Evolutionary conservation across 306 rosid genomes (phyloP).

Genomic region (Notholithocarpus densiflorus): DNA sequence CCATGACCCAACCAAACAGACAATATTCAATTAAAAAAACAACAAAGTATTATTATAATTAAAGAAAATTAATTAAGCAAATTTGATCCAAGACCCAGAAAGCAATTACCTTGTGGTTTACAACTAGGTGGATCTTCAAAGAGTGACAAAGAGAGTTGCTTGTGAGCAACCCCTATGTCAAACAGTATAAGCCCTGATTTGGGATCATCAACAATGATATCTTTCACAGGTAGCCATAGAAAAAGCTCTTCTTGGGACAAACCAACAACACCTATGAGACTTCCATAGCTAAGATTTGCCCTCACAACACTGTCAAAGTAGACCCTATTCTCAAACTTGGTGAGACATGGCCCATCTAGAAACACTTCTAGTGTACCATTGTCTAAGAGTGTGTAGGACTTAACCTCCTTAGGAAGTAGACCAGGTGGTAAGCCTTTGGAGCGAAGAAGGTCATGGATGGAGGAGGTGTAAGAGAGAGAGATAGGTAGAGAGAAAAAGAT

Average conservation of each 20-base stretch:
- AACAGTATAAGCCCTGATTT: constrained; percentile 71
- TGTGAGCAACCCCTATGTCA: constrained; percentile 85
- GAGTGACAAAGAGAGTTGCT: constrained; percentile 76
- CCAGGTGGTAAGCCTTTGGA: constrained; percentile 83
- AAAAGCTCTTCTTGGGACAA: constrained; percentile 82
- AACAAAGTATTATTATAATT: neutral
- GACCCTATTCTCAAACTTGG: constrained; percentile 76
- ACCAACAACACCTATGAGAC: constrained; percentile 79
- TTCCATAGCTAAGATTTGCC: constrained; percentile 82
- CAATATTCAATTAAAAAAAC: neutral
- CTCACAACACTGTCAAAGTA: constrained; percentile 60
- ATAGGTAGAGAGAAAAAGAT: constrained; percentile 1
- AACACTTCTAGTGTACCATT: constrained; percentile 65
- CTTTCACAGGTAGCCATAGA: constrained; percentile 85
- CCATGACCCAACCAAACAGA: neutral
- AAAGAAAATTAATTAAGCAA: constrained; percentile 2
- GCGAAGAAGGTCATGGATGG: constrained; percentile 76
- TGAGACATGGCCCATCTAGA: constrained; percentile 73
- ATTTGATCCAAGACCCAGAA: constrained; percentile 1
- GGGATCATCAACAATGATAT: constrained; percentile 77
- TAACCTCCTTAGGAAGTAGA: constrained; percentile 66
- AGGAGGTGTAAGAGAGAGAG: constrained; percentile 28
- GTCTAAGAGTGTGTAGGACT: constrained; percentile 58
- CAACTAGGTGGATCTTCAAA: constrained; percentile 91
- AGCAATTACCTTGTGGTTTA: constrained; percentile 53